Evolutionary conservation across 352 stramenopile genomes (phyloP).

Genomic region (Pythium oligandrum): DNA sequence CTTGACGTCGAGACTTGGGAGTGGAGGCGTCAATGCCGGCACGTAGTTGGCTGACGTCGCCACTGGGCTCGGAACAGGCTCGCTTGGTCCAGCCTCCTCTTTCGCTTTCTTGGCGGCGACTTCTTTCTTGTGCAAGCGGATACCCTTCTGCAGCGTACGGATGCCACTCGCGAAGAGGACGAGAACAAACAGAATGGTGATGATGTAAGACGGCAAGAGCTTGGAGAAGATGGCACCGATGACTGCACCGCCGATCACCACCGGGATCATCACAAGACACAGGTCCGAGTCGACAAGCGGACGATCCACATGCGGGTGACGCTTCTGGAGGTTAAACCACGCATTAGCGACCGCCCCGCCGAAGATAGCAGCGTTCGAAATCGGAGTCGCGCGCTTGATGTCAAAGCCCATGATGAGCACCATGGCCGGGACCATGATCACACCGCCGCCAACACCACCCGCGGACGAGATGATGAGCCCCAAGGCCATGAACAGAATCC

Average conservation of each 20-base stretch:
- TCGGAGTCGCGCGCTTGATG: conserved; percentile 8
- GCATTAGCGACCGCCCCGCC: conserved; percentile 9
- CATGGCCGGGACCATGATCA: conserved; percentile 5
- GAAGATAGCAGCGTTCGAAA: conserved; percentile 8
- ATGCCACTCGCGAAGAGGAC: not conserved
- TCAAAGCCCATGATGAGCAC: conserved; percentile 9
- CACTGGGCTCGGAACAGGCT: not conserved
- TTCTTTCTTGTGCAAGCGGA: conserved; percentile 6
- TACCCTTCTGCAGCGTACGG: conserved; percentile 1
- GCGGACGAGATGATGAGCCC: conserved; percentile 1
- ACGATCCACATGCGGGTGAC: conserved; percentile 5
- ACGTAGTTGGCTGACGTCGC: not conserved
- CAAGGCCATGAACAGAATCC: not conserved
- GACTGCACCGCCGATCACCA: conserved; percentile 9
- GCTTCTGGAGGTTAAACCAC: conserved; percentile 6
- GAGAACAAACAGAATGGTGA: conserved; percentile 6
- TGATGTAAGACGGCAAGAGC: conserved; percentile 5
- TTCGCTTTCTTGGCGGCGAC: not conserved
- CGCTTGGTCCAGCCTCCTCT: not conserved
- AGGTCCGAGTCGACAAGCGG: conserved; percentile 7
- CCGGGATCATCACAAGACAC: conserved; percentile 6
- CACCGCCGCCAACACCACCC: conserved; percentile 3
- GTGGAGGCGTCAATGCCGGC: not conserved
- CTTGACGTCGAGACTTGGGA: too few relatives aligned
- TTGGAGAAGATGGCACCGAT: conserved; percentile 8